Percentiles rank a stretch among this genome's conserved stretches.
Conservation (phyloP, 164 flowering plant species). For the Kingdonia uniflora region DNA sequence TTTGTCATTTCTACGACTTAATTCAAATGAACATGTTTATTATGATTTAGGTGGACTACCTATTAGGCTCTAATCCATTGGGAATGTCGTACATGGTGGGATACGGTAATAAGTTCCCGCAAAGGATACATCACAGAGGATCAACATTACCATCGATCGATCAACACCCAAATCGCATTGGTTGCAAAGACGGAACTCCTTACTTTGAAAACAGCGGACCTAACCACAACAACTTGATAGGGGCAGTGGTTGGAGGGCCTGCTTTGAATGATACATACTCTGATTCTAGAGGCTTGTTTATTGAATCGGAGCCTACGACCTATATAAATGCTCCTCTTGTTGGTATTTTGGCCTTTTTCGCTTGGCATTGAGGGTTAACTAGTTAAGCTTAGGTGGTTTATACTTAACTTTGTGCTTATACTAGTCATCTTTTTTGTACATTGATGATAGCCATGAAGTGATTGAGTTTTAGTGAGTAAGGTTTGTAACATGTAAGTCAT, state of each 20-base stretch:
- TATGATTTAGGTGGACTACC: conserved; percentile 45
- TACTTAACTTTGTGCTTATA: too few species aligned
- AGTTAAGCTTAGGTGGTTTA: too few species aligned
- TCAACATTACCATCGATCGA: conserved; percentile 42
- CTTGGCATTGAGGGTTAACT: too few species aligned
- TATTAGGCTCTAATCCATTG: conserved; percentile 51
- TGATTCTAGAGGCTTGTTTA: conserved; percentile 30
- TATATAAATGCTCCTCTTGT: conserved; percentile 74
- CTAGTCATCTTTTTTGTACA: too few species aligned
- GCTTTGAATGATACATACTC: conserved; percentile 25
- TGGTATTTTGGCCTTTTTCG: conserved; percentile 50
- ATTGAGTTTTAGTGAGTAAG: too few species aligned
- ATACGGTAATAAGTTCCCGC: conserved; percentile 48
- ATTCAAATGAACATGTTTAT: too few species aligned
- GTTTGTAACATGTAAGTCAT: too few species aligned
- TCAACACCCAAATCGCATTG: conserved; percentile 22
- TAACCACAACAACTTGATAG: conserved; percentile 41
- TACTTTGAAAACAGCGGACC: conserved; percentile 25
- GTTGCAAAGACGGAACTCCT: conserved; percentile 31
- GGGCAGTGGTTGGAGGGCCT: conserved; percentile 76
- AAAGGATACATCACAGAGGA: conserved; percentile 52
- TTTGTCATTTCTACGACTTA: too few species aligned
- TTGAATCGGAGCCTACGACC: conserved; percentile 55
- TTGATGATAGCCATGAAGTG: too few species aligned
- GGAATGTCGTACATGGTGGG: conserved; percentile 82